Base-by-base conservation (phyloP, 306 rosid genomes). In the Fragaria vesca region DNA sequence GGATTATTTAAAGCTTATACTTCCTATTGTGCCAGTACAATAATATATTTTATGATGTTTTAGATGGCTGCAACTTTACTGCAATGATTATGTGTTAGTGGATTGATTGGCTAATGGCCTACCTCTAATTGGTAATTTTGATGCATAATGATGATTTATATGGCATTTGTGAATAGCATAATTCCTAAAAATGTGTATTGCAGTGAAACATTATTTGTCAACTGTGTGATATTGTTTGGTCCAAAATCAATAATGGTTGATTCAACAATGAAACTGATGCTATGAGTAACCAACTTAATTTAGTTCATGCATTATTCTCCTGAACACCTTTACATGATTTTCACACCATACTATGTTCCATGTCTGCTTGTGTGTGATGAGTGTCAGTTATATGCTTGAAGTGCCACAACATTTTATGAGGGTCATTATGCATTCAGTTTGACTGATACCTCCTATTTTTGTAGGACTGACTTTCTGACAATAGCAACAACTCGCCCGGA, bases 401-500 rank as follows among this genome's bases (percentile, higher is more conserved):
- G 12, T 79, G 21, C 7, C 40, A 4, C 18, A 13, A 28, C 15
- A n/a, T 15, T 6, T 51, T 66, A 21, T 11, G 63, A 54, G 61
- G 34, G 78, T 83, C 43, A 16, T 26, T 46, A 32, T 66, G 57
- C 76, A 47, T 52, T 46, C 78, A 60, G 38, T 69, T 62, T 85
- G 51, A 78, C 71, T 68, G 77, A 34, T 69, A 21, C 34, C 73
- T 71, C 17, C 28, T 75, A 50, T 81, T 60, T 20, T 63, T 86
- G 73, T 71, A 94, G 98, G 82, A 79, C 79, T 81, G 98, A 94
- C 81, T 94, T 24, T 83, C 76, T 94, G 91, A 94, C 95, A 72
- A 86, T 94, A 73, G 98, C 98, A 79, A 94, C 98, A 77, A 94
- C 97, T 32, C 93, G 98, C 16, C 98, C 97, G 2, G 98, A 92